Base-by-base conservation (phyloP, 768 basidiomycete genomes). In the Psilocybe subaeruginosa region DNA sequence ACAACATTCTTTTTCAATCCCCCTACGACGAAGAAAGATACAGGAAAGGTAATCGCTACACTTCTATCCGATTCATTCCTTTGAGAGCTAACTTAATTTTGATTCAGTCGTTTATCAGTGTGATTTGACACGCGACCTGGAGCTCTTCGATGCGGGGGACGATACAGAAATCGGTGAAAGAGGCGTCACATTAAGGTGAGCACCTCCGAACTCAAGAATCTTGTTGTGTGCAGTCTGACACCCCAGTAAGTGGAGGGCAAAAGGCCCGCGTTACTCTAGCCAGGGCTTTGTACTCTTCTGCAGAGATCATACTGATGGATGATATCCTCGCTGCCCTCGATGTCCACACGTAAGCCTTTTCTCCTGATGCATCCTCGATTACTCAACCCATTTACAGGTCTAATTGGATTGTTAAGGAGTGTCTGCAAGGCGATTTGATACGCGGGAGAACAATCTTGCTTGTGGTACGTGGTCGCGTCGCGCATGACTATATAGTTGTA, bases 1-100 rank as follows among this genome's bases (percentile, higher is more conserved):
- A 93, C 49, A 95, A 94, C 67, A 88, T 95, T 60, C 75, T 90
- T 47, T 94, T 95, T 62, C 90, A 91, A 33, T 74, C 85, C 11
- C 82, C 86, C 1, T 91, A 85, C 62, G 87, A 94, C 55, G 87
- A 89, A 70, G 83, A 81, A 61, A 78, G 87, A 16, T 94, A 94
- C 69, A 87, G 86, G 80, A 82, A 86, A 64, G 72, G 69, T 70
- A 16, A 56, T 5, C 9, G 17, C n/a, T 47, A 7, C 27, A 27
- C 23, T n/a, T 46, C 14, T 17, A 17, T 46, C 23, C 23, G 23
- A 11, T 9, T 47, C 3, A 23, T 43, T 7, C 11, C 17, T 29
- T 30, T 6, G 16, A 29, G 23, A 23, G 19, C 16, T 23, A 8
- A 29, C 43, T 54, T 31, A 49, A 27, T 8, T 9, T 19, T 41